Conservation (phyloP, 73 alveolate species). For the Symbiodinium pilosum region DNA sequence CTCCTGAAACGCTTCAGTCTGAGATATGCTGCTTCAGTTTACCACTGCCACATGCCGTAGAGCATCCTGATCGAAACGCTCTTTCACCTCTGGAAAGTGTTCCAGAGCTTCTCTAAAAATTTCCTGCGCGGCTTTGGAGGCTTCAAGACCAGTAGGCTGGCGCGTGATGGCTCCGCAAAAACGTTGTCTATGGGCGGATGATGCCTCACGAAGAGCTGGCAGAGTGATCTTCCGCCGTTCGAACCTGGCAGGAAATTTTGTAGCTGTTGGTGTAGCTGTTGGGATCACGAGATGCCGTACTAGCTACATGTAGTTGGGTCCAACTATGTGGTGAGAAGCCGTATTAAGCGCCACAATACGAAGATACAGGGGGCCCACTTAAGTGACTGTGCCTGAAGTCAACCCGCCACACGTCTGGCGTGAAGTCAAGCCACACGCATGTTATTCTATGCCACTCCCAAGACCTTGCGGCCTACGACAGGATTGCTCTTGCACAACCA, state of each 20-base stretch:
- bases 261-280: not conserved
- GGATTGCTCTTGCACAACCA: no score
- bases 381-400: no score
- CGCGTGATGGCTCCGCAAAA: not conserved
- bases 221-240: conserved; percentile 84
- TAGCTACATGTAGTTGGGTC: not conserved
- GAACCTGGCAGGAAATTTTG: no score
- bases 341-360: no score
- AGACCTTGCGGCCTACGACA: no score
- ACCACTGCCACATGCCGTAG: not conserved
- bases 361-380: no score
- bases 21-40: not conserved
- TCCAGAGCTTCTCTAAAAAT: conserved; percentile 88
- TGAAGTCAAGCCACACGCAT: no score
- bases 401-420: no score
- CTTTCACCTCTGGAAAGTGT: conserved; percentile 58
- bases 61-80: conserved; percentile 57
- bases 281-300: not conserved
- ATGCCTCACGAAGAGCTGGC: conserved; percentile 79
- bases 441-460: no score
- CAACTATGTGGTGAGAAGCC: no score
- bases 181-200: no score
- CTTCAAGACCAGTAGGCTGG: not conserved
- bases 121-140: conserved; percentile 1
- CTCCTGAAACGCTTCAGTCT: not conserved